Evolutionary conservation across 106 monocot genomes (phyloP).

Genomic region (Dioscorea dumetorum): DNA sequence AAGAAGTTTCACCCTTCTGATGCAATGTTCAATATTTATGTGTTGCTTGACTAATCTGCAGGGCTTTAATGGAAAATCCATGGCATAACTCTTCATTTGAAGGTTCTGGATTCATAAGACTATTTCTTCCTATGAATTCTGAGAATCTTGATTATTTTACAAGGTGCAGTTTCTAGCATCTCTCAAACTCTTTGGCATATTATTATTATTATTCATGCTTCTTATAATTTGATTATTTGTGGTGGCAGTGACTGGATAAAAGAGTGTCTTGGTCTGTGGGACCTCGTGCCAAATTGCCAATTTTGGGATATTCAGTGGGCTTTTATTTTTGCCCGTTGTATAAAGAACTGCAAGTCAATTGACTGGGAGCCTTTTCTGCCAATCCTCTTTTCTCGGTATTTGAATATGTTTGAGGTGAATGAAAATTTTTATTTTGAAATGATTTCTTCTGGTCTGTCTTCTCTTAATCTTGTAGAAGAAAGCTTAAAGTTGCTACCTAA

Average conservation of each 20-base stretch:
- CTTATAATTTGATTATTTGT: constrained; percentile 3
- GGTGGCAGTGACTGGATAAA: constrained; percentile 63
- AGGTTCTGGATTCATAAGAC: constrained; percentile 74
- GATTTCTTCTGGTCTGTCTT: background rate
- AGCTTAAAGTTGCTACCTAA: background rate
- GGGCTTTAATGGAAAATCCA: constrained; percentile 83
- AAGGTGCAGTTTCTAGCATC: constrained; percentile 24
- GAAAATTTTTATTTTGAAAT: background rate
- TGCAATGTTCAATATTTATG: no score
- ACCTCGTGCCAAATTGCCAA: constrained; percentile 80
- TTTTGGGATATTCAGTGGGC: constrained; percentile 99
- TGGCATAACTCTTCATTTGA: constrained; percentile 97
- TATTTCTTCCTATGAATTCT: constrained; percentile 80
- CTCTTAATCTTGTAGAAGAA: background rate
- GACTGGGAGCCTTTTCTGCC: constrained; percentile 84
- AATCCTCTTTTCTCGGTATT: constrained; percentile 55
- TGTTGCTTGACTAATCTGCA: constrained; percentile 8
- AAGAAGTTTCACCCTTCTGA: no score
- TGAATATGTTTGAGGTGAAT: constrained; percentile 97
- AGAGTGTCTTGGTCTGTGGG: constrained; percentile 72
- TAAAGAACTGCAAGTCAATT: constrained; percentile 67
- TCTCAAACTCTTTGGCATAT: background rate
- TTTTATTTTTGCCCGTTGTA: constrained; percentile 68
- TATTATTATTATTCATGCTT: background rate
- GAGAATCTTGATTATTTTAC: constrained; percentile 75